Conservation (phyloP, 495 filamentous ascomycete species). For the Podospora appendiculata region DNA sequence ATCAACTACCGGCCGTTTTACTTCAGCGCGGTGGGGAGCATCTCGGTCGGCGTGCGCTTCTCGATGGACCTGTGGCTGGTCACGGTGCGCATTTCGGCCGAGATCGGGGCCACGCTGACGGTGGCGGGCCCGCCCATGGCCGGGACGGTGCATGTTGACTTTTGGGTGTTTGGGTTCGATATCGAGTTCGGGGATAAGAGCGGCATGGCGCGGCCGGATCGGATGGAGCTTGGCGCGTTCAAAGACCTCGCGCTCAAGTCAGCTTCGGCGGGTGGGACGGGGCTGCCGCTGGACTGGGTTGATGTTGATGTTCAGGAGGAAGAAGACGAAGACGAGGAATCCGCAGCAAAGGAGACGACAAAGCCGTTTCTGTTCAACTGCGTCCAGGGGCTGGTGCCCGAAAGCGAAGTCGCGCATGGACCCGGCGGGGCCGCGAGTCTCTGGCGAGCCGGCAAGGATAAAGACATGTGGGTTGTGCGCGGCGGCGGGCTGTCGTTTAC, state of each 20-base stretch:
- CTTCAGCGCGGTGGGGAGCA: conserved; percentile 25
- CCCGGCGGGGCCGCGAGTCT: background rate
- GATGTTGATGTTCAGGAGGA: background rate
- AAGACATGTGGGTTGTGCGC: background rate
- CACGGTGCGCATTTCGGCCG: conserved; percentile 21
- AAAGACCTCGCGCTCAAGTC: background rate
- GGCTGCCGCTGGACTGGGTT: background rate
- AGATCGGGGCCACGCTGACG: conserved; percentile 28
- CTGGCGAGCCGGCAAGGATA: too few relatives aligned
- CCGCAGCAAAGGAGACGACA: background rate
- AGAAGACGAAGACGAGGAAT: background rate
- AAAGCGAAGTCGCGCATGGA: background rate
- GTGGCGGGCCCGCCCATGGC: conserved; percentile 29
- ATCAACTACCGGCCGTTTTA: conserved; percentile 43
- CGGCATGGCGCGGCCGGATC: background rate
- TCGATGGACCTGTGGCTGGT: conserved; percentile 28
- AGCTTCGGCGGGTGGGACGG: background rate
- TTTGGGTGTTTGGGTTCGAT: conserved; percentile 35
- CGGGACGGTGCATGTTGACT: conserved; percentile 34
- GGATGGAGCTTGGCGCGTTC: background rate
- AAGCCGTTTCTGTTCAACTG: background rate
- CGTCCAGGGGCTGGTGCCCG: background rate
- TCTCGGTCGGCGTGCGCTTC: conserved; percentile 31
- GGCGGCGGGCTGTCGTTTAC: background rate
- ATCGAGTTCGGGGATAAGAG: conserved; percentile 31